These are phyloP conservation scores for Saccharum hybrid DNA, from an alignment of 202 grass and related monocot genomes.

Conservation along the genomic window DNA sequence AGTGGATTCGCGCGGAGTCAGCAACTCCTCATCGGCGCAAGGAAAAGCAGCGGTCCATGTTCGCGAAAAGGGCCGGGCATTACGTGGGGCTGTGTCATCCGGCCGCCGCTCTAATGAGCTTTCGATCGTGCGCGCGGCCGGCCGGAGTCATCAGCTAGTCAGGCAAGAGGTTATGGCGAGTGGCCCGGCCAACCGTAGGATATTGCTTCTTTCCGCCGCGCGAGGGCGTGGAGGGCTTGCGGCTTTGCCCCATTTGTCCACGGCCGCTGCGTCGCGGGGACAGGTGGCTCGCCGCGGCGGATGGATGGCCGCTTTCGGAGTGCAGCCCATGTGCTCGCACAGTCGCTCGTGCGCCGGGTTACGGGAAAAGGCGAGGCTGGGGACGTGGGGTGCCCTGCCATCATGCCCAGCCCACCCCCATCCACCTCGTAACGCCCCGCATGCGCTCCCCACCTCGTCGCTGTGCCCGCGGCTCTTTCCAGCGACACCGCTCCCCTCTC, in stretches of 20 bases:
- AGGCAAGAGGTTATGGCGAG: no score
- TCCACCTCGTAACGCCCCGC: no score
- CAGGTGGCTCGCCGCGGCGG: slow-evolving; percentile 36
- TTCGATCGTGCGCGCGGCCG: slow-evolving; percentile 48
- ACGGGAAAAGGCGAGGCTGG: not conserved
- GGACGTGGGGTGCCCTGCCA: not conserved
- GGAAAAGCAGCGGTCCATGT: slow-evolving; percentile 44
- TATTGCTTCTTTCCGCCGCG: slow-evolving; percentile 43
- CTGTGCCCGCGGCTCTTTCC: no score
- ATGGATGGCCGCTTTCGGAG: slow-evolving; percentile 43
- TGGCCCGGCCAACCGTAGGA: not conserved
- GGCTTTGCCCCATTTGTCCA: slow-evolving; percentile 32
- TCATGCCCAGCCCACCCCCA: not conserved
- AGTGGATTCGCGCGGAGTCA: slow-evolving; percentile 57
- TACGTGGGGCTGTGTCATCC: slow-evolving; percentile 55
- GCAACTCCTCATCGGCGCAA: no score
- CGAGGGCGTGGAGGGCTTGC: not conserved
- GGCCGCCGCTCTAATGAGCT: not conserved
- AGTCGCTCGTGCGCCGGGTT: not conserved
- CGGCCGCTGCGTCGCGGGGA: slow-evolving; percentile 12
- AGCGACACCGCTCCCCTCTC: no score
- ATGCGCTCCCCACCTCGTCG: no score
- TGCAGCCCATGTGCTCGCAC: slow-evolving; percentile 43
- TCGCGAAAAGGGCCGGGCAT: slow-evolving; percentile 32
- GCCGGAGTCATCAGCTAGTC: not conserved